Conservation (phyloP, 2,329 filamentous ascomycete species). For the Beauveria varroae region DNA sequence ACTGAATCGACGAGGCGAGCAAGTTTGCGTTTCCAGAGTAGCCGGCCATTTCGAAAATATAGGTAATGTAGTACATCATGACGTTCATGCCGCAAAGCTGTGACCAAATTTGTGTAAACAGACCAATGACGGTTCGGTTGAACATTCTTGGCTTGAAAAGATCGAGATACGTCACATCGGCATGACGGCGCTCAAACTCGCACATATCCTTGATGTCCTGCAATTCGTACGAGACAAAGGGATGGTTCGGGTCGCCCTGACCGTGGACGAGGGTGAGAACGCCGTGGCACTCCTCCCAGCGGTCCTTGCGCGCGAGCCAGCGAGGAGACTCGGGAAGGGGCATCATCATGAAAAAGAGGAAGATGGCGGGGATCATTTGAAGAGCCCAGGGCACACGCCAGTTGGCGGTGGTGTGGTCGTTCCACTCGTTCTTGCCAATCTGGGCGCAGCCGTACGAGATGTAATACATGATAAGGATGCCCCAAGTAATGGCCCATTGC, state of each 20-base stretch:
- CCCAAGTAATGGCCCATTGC: conserved; percentile 66
- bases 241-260: conserved; percentile 54
- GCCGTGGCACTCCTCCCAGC: conserved; percentile 50
- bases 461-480: conserved; percentile 63
- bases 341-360: conserved; percentile 51
- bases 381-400: conserved; percentile 60
- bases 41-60: conserved; percentile 32
- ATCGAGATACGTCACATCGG: conserved; percentile 63
- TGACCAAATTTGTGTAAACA: conserved; percentile 49
- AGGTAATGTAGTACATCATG: conserved; percentile 58
- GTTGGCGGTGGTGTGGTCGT: conserved; percentile 39
- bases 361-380: conserved; percentile 54
- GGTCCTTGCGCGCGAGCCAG: conserved; percentile 56
- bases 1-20: conserved; percentile 48
- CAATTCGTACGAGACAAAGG: conserved; percentile 61
- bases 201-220: conserved; percentile 66
- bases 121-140: conserved; percentile 42
- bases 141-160: conserved; percentile 63
- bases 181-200: conserved; percentile 64
- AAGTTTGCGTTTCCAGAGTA: conserved; percentile 40
- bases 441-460: conserved; percentile 58
- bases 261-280: conserved; percentile 54
- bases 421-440: conserved; percentile 32
- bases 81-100: conserved; percentile 51
- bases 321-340: conserved; percentile 55